Evolutionary conservation across 768 basidiomycete species (phyloP).

Genomic region (Kwoniella pini): DNA sequence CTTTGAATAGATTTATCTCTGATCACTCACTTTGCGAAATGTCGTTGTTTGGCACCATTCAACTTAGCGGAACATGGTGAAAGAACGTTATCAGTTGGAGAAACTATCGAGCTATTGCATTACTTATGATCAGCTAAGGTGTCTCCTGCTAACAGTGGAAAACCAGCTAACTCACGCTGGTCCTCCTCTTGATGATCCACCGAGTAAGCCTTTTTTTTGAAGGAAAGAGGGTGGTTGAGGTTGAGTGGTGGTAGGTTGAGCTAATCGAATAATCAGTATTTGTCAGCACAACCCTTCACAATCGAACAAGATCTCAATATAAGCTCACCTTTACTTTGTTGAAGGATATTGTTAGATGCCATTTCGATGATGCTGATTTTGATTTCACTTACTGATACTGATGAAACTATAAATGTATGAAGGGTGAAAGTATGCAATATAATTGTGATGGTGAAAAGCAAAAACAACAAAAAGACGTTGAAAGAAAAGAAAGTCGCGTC

Average conservation of each 20-base stretch:
- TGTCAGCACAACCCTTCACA: background rate
- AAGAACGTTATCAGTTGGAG: conserved; percentile 55
- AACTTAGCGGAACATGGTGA: conserved; percentile 56
- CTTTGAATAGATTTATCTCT: too few species aligned
- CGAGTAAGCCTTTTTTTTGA: conserved; percentile 46
- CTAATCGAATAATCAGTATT: background rate
- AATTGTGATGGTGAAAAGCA: background rate
- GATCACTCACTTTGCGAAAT: conserved; percentile 55
- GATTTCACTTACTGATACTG: conserved; percentile 16
- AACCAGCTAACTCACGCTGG: conserved; percentile 26
- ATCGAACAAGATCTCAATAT: background rate
- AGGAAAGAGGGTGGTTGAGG: conserved; percentile 34
- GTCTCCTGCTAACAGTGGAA: background rate
- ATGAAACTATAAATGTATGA: background rate
- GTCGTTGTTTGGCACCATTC: conserved; percentile 53
- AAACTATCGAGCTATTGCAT: conserved; percentile 43
- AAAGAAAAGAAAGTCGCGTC: conserved; percentile 15
- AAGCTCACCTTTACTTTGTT: conserved; percentile 21
- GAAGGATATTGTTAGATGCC: conserved; percentile 19
- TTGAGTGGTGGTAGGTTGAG: conserved; percentile 18
- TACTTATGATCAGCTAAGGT: background rate
- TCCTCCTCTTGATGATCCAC: conserved; percentile 27
- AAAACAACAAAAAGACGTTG: background rate
- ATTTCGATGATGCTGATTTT: background rate
- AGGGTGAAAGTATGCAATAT: background rate